phyloP scores from a whole-genome alignment of 2,329 filamentous ascomycete species.

The Pseudopyricularia cyperi region DNA sequence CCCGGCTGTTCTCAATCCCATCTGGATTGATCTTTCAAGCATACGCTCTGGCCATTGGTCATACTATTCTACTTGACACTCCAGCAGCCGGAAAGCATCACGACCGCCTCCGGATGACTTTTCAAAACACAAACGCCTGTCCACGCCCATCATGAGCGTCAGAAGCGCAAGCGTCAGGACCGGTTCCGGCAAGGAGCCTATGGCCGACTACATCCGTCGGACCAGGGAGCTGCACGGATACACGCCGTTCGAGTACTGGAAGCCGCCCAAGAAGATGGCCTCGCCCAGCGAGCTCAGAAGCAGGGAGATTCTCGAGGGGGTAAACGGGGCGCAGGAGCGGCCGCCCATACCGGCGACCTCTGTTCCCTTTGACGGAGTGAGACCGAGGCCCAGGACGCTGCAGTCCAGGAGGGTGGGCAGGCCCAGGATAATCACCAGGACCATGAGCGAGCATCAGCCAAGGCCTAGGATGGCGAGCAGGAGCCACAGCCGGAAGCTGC shows the following conservation, averaged over 20 bases:
- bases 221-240: constrained; percentile 8
- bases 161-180: no score
- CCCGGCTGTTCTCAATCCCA: no score
- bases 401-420: not conserved
- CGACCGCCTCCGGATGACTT: not conserved
- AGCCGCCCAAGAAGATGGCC: constrained; percentile 10
- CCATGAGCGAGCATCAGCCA: not conserved
- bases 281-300: not conserved
- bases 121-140: not conserved
- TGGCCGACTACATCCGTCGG: not conserved
- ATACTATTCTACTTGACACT: no score
- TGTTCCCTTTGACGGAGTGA: no score
- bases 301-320: not conserved
- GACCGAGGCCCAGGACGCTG: not conserved
- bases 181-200: not conserved
- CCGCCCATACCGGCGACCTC: not conserved
- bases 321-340: not conserved
- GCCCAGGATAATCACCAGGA: no score
- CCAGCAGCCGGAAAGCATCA: no score
- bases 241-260: constrained; percentile 13
- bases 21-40: no score
- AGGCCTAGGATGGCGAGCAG: not conserved
- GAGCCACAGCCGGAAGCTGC: not conserved
- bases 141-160: not conserved
- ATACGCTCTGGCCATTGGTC: no score